These are phyloP conservation scores for Candida boidinii DNA, from an alignment of 805 yeast genomes.

Conservation along the genomic window DNA sequence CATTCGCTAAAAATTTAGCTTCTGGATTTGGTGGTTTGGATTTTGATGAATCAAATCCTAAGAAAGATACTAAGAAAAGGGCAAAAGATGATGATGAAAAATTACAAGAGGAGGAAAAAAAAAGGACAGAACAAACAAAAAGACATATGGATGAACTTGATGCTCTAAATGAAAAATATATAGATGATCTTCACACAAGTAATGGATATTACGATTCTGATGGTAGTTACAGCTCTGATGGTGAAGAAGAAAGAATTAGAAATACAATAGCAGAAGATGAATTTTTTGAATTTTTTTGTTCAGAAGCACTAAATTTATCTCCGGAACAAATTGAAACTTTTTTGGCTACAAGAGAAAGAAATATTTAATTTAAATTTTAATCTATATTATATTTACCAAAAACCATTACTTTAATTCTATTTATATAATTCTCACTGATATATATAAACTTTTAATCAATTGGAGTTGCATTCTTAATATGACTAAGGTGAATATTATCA, in stretches of 20 bases:
- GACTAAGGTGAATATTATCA: too few relatives aligned
- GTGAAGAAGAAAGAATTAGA: slow-evolving; percentile 18
- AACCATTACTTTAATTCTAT: too few relatives aligned
- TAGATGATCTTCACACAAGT: slow-evolving; percentile 5
- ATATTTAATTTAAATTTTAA: too few relatives aligned
- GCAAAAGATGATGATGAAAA: slow-evolving; percentile 1
- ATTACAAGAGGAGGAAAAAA: neutral
- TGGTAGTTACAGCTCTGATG: slow-evolving; percentile 15
- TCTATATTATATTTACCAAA: too few relatives aligned
- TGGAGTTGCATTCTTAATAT: too few relatives aligned
- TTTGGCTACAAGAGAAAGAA: too few relatives aligned
- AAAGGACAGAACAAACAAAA: slow-evolving; percentile 10
- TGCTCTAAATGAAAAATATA: slow-evolving; percentile 18
- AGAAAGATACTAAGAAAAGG: neutral
- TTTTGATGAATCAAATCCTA: neutral
- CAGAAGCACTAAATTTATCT: slow-evolving; percentile 41
- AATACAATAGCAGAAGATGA: slow-evolving; percentile 57
- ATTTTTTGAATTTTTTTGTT: slow-evolving; percentile 55
- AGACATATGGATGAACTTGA: slow-evolving; percentile 12
- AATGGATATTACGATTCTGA: slow-evolving; percentile 13
- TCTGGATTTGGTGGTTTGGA: neutral
- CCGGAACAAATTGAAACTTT: slow-evolving; percentile 39
- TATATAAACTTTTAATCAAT: too few relatives aligned
- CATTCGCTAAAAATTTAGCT: too few relatives aligned
- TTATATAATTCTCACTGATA: too few relatives aligned